A percentile compares a stretch with the other conserved stretches of the same genome.
Evolutionary conservation across 306 rosid species (phyloP).

Genomic region (Acacia confusa): DNA sequence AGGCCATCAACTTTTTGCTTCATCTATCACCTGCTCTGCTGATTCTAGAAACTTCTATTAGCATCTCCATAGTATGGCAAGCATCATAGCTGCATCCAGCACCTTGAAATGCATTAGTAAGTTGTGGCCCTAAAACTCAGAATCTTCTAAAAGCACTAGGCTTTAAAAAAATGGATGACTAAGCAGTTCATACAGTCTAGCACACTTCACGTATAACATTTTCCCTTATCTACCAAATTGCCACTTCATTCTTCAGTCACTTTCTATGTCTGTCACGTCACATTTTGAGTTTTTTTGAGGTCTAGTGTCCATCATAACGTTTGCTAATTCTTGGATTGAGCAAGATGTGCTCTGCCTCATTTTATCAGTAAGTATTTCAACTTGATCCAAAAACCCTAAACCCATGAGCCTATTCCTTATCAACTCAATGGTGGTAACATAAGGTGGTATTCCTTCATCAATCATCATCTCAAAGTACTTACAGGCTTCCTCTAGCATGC

Average conservation of each 20-base stretch:
- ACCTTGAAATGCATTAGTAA: slow-evolving; percentile 11
- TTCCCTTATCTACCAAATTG: not conserved
- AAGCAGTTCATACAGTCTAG: slow-evolving; percentile 14
- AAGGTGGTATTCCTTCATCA: slow-evolving; percentile 91
- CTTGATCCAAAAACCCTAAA: slow-evolving; percentile 53
- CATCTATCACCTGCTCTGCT: not conserved
- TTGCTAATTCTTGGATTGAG: slow-evolving; percentile 63
- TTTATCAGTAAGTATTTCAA: slow-evolving; percentile 63
- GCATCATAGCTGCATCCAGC: not conserved
- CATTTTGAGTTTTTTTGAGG: slow-evolving; percentile 30
- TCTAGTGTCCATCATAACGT: slow-evolving; percentile 49
- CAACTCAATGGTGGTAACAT: slow-evolving; percentile 62
- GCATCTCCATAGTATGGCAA: not conserved
- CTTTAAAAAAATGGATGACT: not conserved
- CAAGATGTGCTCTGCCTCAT: slow-evolving; percentile 74
- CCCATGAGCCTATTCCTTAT: slow-evolving; percentile 66
- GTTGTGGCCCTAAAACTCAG: not conserved
- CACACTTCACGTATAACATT: not conserved
- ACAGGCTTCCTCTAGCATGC: slow-evolving; percentile 79
- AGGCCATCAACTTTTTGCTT: not conserved
- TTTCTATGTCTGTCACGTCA: slow-evolving; percentile 50
- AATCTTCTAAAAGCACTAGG: not conserved
- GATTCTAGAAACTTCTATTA: not conserved
- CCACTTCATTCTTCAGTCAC: slow-evolving; percentile 44
- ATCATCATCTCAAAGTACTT: slow-evolving; percentile 85